These are phyloP conservation scores for Ascochyta koolunga DNA, from an alignment of 2,329 filamentous ascomycete species.

Conservation along the genomic window DNA sequence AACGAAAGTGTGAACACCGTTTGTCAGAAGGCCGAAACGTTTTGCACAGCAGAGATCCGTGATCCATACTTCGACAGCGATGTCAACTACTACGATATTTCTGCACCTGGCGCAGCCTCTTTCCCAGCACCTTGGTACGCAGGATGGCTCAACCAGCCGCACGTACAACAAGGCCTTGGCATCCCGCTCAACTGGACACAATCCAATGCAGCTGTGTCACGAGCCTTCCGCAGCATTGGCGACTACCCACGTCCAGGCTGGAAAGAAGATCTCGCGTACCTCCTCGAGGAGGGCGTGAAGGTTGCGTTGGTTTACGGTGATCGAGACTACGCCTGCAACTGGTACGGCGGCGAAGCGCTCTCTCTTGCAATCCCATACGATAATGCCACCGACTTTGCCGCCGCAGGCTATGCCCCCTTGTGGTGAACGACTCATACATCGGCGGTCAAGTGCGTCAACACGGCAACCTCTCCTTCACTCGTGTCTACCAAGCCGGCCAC, in stretches of 20 bases:
- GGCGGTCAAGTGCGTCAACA: slow-evolving; percentile 77
- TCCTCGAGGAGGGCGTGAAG: slow-evolving; percentile 57
- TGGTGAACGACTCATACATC: slow-evolving; percentile 70
- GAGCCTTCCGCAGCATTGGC: slow-evolving; percentile 56
- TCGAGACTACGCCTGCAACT: slow-evolving; percentile 58
- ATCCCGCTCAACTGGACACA: slow-evolving; percentile 65
- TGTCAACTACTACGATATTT: slow-evolving; percentile 64
- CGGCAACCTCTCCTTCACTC: slow-evolving; percentile 66
- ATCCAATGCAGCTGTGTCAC: slow-evolving; percentile 49
- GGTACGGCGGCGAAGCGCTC: slow-evolving; percentile 77
- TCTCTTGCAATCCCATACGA: slow-evolving; percentile 61
- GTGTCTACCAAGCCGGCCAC: slow-evolving; percentile 61
- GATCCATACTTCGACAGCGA: slow-evolving; percentile 52
- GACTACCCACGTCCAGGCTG: slow-evolving; percentile 57
- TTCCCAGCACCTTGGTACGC: slow-evolving; percentile 53
- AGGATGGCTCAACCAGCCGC: slow-evolving; percentile 63
- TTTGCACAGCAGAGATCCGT: slow-evolving; percentile 55
- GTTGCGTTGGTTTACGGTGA: slow-evolving; percentile 42
- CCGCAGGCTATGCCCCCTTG: slow-evolving; percentile 74
- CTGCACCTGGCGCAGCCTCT: slow-evolving; percentile 54
- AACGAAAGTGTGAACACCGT: slow-evolving; percentile 46
- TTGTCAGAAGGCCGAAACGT: slow-evolving; percentile 53
- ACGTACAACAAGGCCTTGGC: slow-evolving; percentile 62
- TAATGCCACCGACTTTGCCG: slow-evolving; percentile 63
- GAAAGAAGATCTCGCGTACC: slow-evolving; percentile 57